These are phyloP conservation scores for Geotrichum citri-aurantii DNA, from an alignment of 1,139 yeast species.

Conservation along the genomic window DNA sequence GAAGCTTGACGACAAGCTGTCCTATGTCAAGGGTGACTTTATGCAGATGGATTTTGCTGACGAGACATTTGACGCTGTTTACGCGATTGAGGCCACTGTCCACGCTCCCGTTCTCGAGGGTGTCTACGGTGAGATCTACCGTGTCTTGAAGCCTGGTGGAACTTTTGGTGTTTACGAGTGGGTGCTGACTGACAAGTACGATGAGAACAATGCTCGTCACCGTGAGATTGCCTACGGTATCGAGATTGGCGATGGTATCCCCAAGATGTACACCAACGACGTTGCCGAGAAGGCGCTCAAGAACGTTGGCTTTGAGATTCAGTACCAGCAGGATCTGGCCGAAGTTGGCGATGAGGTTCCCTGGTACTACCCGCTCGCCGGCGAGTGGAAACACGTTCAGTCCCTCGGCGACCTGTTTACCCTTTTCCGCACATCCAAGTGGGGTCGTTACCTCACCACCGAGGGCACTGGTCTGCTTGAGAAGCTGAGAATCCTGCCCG, in stretches of 20 bases:
- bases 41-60: conserved; percentile 98
- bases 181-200: conserved; percentile 96
- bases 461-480: conserved; percentile 76
- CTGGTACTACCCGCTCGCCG: conserved; percentile 96
- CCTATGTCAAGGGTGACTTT: conserved; percentile 94
- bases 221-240: conserved; percentile 95
- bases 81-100: conserved; percentile 97
- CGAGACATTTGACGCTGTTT: conserved; percentile 88
- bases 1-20: conserved; percentile 64
- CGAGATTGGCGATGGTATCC: conserved; percentile 97
- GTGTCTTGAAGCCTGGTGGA: conserved; percentile 97
- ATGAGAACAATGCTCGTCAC: conserved; percentile 80
- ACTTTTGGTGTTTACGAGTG: conserved; percentile 96
- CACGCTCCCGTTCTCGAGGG: conserved; percentile 97
- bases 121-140: conserved; percentile 90
- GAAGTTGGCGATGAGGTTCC: conserved; percentile 79
- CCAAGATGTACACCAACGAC: conserved; percentile 83
- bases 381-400: conserved; percentile 87
- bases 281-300: conserved; percentile 86
- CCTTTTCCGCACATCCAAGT: conserved; percentile 76
- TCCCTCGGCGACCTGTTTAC: conserved; percentile 72
- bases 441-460: conserved; percentile 85
- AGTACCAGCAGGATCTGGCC: conserved; percentile 75
- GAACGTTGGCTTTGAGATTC: conserved; percentile 81
- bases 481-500: conserved; percentile 81